Evolutionary conservation across 495 filamentous ascomycete species (phyloP), one percentile per base, ranked within the genome.

Genomic region (Xylaria palmicola): DNA sequence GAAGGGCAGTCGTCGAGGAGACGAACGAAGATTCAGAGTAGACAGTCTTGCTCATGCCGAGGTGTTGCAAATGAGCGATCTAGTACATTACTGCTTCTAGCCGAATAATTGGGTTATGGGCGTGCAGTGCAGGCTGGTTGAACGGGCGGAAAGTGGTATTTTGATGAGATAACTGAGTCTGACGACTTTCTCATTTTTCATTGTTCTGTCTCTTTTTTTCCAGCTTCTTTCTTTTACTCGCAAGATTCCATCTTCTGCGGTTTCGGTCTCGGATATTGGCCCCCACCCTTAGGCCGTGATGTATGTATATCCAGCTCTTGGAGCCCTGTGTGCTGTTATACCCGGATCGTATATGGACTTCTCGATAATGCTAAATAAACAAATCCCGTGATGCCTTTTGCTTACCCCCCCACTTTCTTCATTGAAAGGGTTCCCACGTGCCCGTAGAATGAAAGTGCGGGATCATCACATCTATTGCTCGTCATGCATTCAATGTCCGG

Each of bases 1-100:
- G 67, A 53, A 63, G 62, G 50, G 69, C 60, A 20, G 66, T 37
- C 15, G 39, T 62, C 17, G 66, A 69, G 2, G 66, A 66, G 20
- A 62, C 20, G 1, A 17, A 40, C 30, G 59, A 10, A 9, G 40
- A 63, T 26, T 62, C 53, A 9, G 66, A 63, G 59, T 71, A 47
- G 57, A 22, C 24, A 6, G 36, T 32, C 3, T 20, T 19, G 32
- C 34, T 15, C 30, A 34, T 22, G 9, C 4, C 29, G 27, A 19
- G n/a, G 19, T 17, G 34, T 34, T 40, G 36, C 3, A 59, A 43
- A 0, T 40, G n/a, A 40, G 20, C 17, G 12, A 41, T 4, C 6
- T 19, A 6, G 32, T 15, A 13, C n/a, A 17, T 6, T 27, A 5
- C 27, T 3, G n/a, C 3, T 34, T 12, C 13, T 40, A 17, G 22